These are phyloP conservation scores for Ascoidea asiatica DNA, from an alignment of 805 yeast genomes.

Conservation along the genomic window DNA sequence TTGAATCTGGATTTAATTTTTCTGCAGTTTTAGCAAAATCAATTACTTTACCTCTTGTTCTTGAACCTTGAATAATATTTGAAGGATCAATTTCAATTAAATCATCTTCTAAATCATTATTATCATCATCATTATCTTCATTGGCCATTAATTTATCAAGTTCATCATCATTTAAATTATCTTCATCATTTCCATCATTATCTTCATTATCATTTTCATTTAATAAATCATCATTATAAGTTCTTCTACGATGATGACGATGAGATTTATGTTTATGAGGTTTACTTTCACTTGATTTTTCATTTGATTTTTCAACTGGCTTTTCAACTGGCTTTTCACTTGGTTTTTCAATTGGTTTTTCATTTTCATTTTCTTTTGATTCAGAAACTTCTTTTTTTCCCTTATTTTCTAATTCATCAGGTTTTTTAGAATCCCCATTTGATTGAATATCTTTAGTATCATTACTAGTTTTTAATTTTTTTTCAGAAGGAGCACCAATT, in stretches of 20 bases:
- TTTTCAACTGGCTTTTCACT: conserved; percentile 12
- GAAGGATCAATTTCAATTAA: conserved; percentile 67
- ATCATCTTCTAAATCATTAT: conserved; percentile 66
- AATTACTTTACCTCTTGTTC: conserved; percentile 82
- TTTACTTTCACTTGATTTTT: conserved; percentile 5
- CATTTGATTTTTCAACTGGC: conserved; percentile 13
- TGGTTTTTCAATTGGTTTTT: conserved; percentile 4
- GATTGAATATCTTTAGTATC: too few relatives aligned
- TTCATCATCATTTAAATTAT: conserved; percentile 22
- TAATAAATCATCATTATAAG: conserved; percentile 47
- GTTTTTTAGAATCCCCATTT: too few relatives aligned
- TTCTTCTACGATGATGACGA: conserved; percentile 32
- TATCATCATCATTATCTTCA: conserved; percentile 34
- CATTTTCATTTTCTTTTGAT: conserved; percentile 2
- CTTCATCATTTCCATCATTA: conserved; percentile 35
- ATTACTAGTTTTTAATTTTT: too few relatives aligned
- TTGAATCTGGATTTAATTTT: conserved; percentile 37
- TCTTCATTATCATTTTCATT: conserved; percentile 33
- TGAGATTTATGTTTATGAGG: conserved; percentile 15
- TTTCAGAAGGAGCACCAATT: too few relatives aligned
- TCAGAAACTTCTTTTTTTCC: conserved; percentile 3
- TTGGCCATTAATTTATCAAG: conserved; percentile 37
- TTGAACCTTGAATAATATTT: conserved; percentile 76
- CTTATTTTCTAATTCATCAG: too few relatives aligned
- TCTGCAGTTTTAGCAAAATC: conserved; percentile 76